phyloP scores from a whole-genome alignment of 2,329 filamentous ascomycete species.

The Epichloe amarillans region DNA sequence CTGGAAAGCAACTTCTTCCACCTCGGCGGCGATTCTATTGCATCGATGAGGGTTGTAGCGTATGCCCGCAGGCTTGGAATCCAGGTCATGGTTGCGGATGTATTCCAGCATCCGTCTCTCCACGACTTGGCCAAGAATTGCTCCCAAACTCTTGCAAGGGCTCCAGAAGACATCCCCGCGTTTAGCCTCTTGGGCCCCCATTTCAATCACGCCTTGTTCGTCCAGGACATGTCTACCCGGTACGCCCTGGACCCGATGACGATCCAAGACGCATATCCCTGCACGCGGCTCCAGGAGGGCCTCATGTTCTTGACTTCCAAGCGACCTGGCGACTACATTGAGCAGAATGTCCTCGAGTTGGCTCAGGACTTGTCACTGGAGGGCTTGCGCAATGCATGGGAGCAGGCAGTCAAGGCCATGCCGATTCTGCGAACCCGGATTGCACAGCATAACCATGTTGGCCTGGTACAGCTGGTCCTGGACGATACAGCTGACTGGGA shows the following conservation, averaged over 20 bases:
- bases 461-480: slow-evolving; percentile 31
- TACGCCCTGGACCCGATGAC: not conserved
- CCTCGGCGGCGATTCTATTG: not conserved
- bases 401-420: not conserved
- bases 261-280: slow-evolving; percentile 24
- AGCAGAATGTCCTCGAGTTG: slow-evolving; percentile 8
- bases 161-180: not conserved
- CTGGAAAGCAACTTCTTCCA: slow-evolving; percentile 13
- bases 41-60: not conserved
- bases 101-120: not conserved
- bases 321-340: slow-evolving; percentile 21
- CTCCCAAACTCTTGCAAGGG: no score
- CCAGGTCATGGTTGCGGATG: not conserved
- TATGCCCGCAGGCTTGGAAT: not conserved
- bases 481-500: slow-evolving; percentile 19
- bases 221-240: not conserved
- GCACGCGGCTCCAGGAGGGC: slow-evolving; percentile 25
- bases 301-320: slow-evolving; percentile 22
- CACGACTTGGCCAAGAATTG: not conserved
- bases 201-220: not conserved
- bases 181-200: not conserved
- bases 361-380: not conserved
- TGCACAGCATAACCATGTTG: slow-evolving; percentile 25
- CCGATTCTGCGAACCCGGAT: slow-evolving; percentile 32
- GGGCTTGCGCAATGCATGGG: slow-evolving; percentile 7